These are phyloP conservation scores for Peronosclerospora sorghi DNA, from an alignment of 352 stramenopile genomes.

Conservation along the genomic window DNA sequence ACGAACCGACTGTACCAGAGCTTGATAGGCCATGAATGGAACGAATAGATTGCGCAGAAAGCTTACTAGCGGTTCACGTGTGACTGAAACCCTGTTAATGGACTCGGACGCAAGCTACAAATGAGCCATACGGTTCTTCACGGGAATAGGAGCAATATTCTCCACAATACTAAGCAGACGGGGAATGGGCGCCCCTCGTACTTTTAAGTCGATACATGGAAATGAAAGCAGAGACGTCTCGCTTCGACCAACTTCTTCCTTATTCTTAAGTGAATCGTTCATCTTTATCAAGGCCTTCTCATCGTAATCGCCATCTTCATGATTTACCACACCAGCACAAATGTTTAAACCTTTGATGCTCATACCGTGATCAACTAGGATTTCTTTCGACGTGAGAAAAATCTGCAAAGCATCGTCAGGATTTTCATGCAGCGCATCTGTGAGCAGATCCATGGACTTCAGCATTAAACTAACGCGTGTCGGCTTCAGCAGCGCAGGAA, in stretches of 20 bases:
- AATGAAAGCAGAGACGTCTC: constrained; percentile 29
- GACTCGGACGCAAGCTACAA: constrained; percentile 30
- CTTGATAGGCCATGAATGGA: constrained; percentile 42
- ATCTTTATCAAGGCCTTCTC: constrained; percentile 9
- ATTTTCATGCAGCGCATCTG: constrained; percentile 35
- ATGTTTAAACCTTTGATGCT: constrained; percentile 39
- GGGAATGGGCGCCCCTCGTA: constrained; percentile 45
- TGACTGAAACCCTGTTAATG: constrained; percentile 30
- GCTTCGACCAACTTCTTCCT: constrained; percentile 8
- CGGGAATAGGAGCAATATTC: constrained; percentile 35
- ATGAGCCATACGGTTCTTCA: constrained; percentile 27
- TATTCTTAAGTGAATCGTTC: constrained; percentile 19
- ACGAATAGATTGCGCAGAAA: constrained; percentile 49
- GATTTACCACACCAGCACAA: constrained; percentile 20
- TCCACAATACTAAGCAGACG: constrained; percentile 47
- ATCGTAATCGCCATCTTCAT: constrained; percentile 11
- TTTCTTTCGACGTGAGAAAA: constrained; percentile 37
- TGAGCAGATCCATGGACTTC: constrained; percentile 28
- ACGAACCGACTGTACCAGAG: constrained; percentile 38
- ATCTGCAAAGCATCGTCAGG: constrained; percentile 32
- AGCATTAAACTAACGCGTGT: constrained; percentile 28
- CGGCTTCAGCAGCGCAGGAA: constrained; percentile 14
- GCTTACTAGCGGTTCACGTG: constrained; percentile 30
- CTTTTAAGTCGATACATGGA: constrained; percentile 28
- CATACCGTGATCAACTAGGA: constrained; percentile 38